Evolutionary conservation across 2,329 filamentous ascomycete genomes (phyloP).

Genomic region (Paecilomyces sp.): DNA sequence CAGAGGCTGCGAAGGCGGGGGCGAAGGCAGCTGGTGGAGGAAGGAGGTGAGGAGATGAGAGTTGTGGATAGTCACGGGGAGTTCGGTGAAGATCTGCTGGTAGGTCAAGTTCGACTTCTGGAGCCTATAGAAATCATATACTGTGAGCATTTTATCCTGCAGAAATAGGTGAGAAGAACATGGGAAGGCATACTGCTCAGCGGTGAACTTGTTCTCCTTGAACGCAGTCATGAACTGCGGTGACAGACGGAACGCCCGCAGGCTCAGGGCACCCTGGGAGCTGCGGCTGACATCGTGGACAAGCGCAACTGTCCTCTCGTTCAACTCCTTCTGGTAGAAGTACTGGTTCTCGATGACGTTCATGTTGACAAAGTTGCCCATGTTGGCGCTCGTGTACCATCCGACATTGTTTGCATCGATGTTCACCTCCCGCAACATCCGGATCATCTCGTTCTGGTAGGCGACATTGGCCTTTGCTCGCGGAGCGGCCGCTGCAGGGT

Average conservation of each 20-base stretch:
- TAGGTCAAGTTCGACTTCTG: constrained; percentile 91
- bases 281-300: constrained; percentile 95
- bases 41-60: constrained; percentile 93
- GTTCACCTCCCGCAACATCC: constrained; percentile 92
- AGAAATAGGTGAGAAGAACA: constrained; percentile 2
- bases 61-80: constrained; percentile 88
- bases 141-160: constrained; percentile 17
- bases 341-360: constrained; percentile 97
- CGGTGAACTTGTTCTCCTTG: constrained; percentile 97
- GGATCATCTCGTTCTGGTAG: constrained; percentile 97
- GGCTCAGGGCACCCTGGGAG: constrained; percentile 80
- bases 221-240: constrained; percentile 79
- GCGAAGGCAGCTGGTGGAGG: constrained; percentile 79
- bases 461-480: constrained; percentile 80
- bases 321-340: constrained; percentile 89
- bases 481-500: constrained; percentile 77
- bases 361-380: constrained; percentile 96
- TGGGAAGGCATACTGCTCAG: constrained; percentile 66
- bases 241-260: constrained; percentile 89
- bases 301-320: constrained; percentile 78
- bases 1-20: constrained; percentile 59
- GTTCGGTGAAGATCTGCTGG: constrained; percentile 86
- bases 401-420: constrained; percentile 96
- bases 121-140: constrained; percentile 50
- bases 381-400: constrained; percentile 97